Evolutionary conservation across 805 yeast genomes (phyloP).

Genomic region (Wickerhamiella azymoides): DNA sequence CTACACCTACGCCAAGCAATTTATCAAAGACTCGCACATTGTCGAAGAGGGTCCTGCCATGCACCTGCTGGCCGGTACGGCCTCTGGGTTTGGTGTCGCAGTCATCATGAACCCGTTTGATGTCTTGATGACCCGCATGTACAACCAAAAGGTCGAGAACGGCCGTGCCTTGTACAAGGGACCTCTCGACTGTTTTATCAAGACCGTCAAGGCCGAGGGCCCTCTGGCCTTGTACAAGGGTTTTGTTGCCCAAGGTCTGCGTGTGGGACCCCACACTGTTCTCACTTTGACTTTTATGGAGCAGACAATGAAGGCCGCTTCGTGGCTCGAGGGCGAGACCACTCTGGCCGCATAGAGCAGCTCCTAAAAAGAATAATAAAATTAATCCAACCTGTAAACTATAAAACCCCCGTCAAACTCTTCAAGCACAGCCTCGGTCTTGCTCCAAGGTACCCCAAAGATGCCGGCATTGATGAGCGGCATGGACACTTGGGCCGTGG

Average conservation of each 20-base stretch:
- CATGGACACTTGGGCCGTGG: slow-evolving; percentile 34
- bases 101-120: slow-evolving; percentile 97
- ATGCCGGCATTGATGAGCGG: slow-evolving; percentile 75
- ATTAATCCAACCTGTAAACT: slow-evolving; percentile 33
- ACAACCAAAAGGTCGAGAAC: slow-evolving; percentile 66
- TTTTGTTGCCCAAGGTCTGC: slow-evolving; percentile 77
- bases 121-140: slow-evolving; percentile 84
- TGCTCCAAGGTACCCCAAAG: slow-evolving; percentile 65
- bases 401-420: slow-evolving; percentile 26
- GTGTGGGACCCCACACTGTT: slow-evolving; percentile 93
- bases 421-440: slow-evolving; percentile 42
- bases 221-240: slow-evolving; percentile 81
- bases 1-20: slow-evolving; percentile 62
- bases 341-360: neutral
- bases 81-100: slow-evolving; percentile 85
- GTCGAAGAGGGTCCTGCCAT: slow-evolving; percentile 46
- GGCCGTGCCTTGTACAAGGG: slow-evolving; percentile 52
- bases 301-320: slow-evolving; percentile 62
- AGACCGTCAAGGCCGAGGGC: slow-evolving; percentile 80
- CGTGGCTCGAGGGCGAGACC: slow-evolving; percentile 28
- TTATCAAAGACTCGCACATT: slow-evolving; percentile 38
- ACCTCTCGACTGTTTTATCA: slow-evolving; percentile 75
- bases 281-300: slow-evolving; percentile 85
- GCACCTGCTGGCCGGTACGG: slow-evolving; percentile 60
- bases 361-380: neutral